Evolutionary conservation across 139 green algal genomes (phyloP).

Genomic region (Mesotaenium endlicherianum): DNA sequence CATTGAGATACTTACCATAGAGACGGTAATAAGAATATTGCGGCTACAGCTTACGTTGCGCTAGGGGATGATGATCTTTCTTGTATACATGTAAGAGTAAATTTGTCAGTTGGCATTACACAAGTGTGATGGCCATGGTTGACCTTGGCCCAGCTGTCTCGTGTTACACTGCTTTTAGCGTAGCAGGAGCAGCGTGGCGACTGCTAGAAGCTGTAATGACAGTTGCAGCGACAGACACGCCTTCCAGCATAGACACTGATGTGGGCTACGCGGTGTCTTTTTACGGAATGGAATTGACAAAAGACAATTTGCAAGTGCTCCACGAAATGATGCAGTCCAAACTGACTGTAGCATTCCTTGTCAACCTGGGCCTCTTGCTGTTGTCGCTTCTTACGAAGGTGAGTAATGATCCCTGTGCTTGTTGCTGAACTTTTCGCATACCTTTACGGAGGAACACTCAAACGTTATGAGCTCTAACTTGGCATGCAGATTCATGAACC

Average conservation of each 20-base stretch:
- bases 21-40: too few relatives aligned
- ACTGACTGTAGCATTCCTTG: background rate
- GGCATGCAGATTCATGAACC: too few relatives aligned
- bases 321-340: background rate
- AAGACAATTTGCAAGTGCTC: background rate
- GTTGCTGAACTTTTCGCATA: background rate
- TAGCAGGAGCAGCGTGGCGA: conserved; percentile 6
- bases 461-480: background rate
- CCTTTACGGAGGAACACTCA: background rate
- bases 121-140: too few relatives aligned
- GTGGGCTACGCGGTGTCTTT: background rate
- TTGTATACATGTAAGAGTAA: too few relatives aligned
- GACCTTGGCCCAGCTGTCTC: too few relatives aligned
- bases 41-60: too few relatives aligned
- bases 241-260: background rate
- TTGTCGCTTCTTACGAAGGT: background rate
- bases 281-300: background rate
- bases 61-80: too few relatives aligned
- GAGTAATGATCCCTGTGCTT: background rate
- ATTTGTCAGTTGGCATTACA: too few relatives aligned
- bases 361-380: background rate
- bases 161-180: background rate
- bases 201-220: background rate
- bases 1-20: too few relatives aligned
- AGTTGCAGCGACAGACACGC: too few relatives aligned